Evolutionary conservation across 1,284 basidiomycete species (phyloP).

Genomic region (Calocybe gambosa): DNA sequence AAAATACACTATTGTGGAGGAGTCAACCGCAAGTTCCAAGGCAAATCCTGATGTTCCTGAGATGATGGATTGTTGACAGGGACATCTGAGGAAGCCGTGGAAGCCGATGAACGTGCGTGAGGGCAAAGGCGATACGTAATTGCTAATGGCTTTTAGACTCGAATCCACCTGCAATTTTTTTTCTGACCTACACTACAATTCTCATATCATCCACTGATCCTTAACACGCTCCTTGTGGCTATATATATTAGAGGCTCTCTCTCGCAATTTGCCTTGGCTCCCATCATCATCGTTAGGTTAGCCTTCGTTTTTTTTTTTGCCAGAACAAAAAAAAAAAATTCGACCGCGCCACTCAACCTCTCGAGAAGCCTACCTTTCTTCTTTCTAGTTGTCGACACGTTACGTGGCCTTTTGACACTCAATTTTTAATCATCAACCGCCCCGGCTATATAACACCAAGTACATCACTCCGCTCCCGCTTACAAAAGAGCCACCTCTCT

Average conservation of each 20-base stretch:
- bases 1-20: not conserved
- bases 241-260: not conserved
- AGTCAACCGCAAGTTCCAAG: not conserved
- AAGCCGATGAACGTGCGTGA: conserved; percentile 26
- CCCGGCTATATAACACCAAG: not conserved
- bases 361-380: not conserved
- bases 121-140: conserved; percentile 16
- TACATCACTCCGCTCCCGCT: not conserved
- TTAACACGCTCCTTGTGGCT: not conserved
- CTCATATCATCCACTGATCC: not conserved
- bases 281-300: too few species aligned
- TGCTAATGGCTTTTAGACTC: not conserved
- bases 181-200: not conserved
- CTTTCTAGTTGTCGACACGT: not conserved
- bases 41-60: not conserved
- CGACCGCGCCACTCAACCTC: not conserved
- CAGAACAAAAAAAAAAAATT: not conserved
- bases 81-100: conserved; percentile 11
- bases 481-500: not conserved
- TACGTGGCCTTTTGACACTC: not conserved
- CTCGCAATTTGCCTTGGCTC: not conserved
- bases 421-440: not conserved
- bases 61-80: conserved; percentile 9
- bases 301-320: not conserved
- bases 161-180: not conserved